Conservation (phyloP, 305 asterid genomes). For the Fraxinus albicans region DNA sequence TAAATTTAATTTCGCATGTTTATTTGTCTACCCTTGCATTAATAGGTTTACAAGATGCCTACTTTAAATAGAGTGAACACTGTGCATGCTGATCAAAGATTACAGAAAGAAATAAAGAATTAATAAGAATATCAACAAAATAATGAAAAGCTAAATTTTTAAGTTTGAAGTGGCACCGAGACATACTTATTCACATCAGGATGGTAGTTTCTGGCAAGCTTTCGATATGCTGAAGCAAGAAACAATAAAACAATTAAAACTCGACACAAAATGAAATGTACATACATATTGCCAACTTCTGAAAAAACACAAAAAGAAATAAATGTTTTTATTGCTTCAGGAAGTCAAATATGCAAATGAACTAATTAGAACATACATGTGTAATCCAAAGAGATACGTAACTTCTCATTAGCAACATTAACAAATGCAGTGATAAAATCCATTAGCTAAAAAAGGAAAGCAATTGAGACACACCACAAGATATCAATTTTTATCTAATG, state of each 20-base stretch:
- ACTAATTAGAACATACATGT: not conserved
- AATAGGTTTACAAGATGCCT: not conserved
- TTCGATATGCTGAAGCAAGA: conserved; percentile 76
- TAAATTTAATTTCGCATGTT: not conserved
- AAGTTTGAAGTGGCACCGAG: conserved; percentile 9
- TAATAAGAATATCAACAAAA: not conserved
- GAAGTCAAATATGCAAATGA: conserved; percentile 13
- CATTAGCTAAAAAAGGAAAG: not conserved
- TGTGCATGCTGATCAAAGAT: not conserved
- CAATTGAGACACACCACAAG: not conserved
- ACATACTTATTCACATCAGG: conserved; percentile 98
- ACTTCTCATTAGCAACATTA: not conserved
- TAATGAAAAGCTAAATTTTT: conserved; percentile 2
- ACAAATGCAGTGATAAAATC: not conserved
- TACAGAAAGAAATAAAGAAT: not conserved
- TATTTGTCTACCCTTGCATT: conserved; percentile 2
- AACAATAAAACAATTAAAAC: conserved; percentile 16
- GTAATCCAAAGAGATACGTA: conserved; percentile 3
- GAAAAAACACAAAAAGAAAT: not conserved
- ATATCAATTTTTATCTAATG: not conserved
- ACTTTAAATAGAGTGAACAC: conserved; percentile 4
- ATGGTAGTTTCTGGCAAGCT: conserved; percentile 92
- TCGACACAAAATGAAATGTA: not conserved
- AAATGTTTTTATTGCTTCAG: not conserved
- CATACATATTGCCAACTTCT: not conserved